phyloP scores from a whole-genome alignment of 108 stramenopile species.

The Aurantiochytrium sp. region DNA sequence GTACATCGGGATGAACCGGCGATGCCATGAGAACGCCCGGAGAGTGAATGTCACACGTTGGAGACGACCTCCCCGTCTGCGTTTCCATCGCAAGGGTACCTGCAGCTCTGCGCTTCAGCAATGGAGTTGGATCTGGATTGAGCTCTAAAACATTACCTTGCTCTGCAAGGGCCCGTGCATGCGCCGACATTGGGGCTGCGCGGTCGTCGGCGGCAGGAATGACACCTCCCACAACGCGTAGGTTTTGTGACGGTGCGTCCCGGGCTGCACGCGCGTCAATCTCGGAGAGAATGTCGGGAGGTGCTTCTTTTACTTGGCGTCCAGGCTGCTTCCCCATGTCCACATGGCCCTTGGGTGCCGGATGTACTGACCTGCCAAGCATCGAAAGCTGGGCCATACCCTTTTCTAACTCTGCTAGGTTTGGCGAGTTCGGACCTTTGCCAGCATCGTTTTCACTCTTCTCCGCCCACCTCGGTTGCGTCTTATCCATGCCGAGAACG shows the following conservation, averaged over 20 bases:
- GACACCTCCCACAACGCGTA: neutral
- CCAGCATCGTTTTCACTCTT: neutral
- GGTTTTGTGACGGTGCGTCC: neutral
- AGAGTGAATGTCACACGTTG: neutral
- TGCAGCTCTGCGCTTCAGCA: neutral
- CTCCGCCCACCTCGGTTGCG: neutral
- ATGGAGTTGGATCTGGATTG: neutral
- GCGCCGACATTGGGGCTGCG: neutral
- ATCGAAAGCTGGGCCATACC: neutral
- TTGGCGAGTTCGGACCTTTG: neutral
- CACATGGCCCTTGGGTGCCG: neutral
- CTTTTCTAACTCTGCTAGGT: neutral
- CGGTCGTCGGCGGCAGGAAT: neutral
- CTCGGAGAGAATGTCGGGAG: neutral
- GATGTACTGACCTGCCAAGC: neutral
- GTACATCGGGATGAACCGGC: neutral
- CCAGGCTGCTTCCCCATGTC: neutral
- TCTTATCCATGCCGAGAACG: neutral
- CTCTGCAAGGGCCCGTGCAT: neutral
- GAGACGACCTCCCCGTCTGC: neutral
- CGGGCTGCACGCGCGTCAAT: neutral
- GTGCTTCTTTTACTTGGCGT: neutral
- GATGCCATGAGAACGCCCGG: neutral
- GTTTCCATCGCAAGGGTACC: neutral
- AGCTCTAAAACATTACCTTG: neutral